Conservation (phyloP, 2,329 filamentous ascomycete genomes). For the Tolypocladium tundrense region DNA sequence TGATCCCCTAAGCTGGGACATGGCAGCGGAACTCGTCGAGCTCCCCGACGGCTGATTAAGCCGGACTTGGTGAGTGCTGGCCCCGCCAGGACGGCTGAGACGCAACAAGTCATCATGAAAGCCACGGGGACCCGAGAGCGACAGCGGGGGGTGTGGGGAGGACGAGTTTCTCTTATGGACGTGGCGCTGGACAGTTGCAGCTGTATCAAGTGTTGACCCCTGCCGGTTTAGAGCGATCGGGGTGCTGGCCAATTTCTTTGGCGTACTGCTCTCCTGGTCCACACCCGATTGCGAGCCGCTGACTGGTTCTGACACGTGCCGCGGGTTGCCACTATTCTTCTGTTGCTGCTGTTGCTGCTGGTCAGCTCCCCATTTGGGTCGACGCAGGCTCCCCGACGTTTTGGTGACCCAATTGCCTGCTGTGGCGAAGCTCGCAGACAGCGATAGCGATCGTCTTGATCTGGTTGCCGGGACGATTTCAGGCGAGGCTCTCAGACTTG, state of each 20-base stretch:
- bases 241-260: constrained; percentile 1
- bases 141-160: constrained; percentile 46
- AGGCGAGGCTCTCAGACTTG: constrained; percentile 12
- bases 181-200: constrained; percentile 11
- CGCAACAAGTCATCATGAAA: constrained; percentile 44
- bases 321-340: constrained; percentile 32
- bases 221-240: constrained; percentile 6
- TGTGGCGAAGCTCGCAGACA: constrained; percentile 50
- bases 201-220: constrained; percentile 8
- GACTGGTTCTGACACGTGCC: constrained; percentile 44
- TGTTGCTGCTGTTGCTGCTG: constrained; percentile 11
- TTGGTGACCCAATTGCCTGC: constrained; percentile 46
- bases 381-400: constrained; percentile 43
- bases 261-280: constrained; percentile 8
- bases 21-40: constrained; percentile 31
- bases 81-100: constrained; percentile 30
- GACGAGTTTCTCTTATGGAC: constrained; percentile 35
- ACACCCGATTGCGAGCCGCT: constrained; percentile 18
- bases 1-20: constrained; percentile 24
- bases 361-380: constrained; percentile 39
- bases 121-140: constrained; percentile 37
- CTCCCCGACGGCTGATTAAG: constrained; percentile 32
- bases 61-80: constrained; percentile 24
- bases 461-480: constrained; percentile 31
- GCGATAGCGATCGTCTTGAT: constrained; percentile 43